A percentile compares a stretch with the other conserved stretches of the same genome.
phyloP scores from a whole-genome alignment of 257 asterid species.

The Solanum medicagineum region DNA sequence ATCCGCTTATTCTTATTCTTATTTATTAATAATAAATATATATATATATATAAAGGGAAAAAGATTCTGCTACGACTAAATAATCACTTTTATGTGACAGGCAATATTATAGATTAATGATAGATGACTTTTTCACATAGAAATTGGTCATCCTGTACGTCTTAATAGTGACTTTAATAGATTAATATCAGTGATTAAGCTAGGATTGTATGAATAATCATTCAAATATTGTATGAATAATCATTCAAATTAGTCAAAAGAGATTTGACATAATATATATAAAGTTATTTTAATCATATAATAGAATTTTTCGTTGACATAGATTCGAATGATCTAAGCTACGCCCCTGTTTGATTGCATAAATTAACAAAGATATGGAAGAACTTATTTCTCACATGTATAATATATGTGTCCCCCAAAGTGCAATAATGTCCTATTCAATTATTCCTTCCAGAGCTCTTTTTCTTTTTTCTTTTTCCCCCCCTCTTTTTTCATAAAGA shows the following conservation, averaged over 20 bases:
- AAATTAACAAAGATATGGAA: background rate
- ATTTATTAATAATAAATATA: no score
- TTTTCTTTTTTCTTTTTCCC: background rate
- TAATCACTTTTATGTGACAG: background rate
- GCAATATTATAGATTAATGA: background rate
- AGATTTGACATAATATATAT: no score
- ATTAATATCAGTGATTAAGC: no score
- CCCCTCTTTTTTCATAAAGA: background rate
- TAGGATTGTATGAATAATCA: no score
- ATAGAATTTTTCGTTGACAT: rapidly evolving
- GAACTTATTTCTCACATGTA: background rate
- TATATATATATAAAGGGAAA: no score
- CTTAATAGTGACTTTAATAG: background rate
- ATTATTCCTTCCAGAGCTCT: background rate
- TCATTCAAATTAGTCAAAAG: no score
- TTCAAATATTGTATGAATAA: no score
- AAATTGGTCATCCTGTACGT: background rate
- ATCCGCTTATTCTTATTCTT: background rate
- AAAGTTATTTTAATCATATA: no score
- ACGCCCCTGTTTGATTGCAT: background rate
- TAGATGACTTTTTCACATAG: background rate
- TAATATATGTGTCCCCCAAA: background rate
- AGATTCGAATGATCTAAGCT: no score
- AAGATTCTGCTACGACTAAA: background rate
- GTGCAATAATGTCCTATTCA: background rate